Conservation (phyloP, 192 early-diverging fungal genomes). For the Linnemannia exigua region DNA sequence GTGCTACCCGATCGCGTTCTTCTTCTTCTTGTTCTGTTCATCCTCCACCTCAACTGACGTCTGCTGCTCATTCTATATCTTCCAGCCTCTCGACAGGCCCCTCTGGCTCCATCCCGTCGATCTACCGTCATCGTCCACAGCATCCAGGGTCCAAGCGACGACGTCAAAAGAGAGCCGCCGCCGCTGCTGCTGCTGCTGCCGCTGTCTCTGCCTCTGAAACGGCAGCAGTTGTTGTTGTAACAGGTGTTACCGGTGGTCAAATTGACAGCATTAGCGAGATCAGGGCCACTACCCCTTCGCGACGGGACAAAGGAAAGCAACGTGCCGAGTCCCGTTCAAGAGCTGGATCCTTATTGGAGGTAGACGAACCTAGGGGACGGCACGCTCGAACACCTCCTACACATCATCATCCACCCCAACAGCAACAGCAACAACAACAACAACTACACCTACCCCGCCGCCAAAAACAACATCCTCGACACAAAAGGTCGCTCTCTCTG, state of each 20-base stretch:
- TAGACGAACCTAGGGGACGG: background rate
- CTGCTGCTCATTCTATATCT: background rate
- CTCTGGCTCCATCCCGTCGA: background rate
- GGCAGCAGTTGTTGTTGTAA: no score
- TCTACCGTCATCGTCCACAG: background rate
- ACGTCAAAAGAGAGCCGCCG: background rate
- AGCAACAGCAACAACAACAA: background rate
- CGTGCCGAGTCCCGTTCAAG: conserved; percentile 9
- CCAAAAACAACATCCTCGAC: no score
- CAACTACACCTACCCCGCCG: no score
- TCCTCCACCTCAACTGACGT: conserved; percentile 1
- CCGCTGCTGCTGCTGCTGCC: background rate
- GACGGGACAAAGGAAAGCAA: conserved; percentile 13
- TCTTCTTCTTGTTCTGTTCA: conserved; percentile 7
- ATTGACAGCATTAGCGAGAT: background rate
- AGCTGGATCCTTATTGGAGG: background rate
- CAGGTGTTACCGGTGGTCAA: background rate
- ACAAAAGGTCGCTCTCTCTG: conserved; percentile 20
- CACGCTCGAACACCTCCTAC: background rate
- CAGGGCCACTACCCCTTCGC: background rate
- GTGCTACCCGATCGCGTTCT: background rate
- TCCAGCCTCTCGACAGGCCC: background rate
- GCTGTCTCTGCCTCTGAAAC: background rate
- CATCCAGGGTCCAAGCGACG: background rate
- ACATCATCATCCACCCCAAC: background rate